Percentiles rank a stretch among this genome's conserved stretches.
Conservation (phyloP, 345 rosid genomes). For the Citrus mangshanensis region DNA sequence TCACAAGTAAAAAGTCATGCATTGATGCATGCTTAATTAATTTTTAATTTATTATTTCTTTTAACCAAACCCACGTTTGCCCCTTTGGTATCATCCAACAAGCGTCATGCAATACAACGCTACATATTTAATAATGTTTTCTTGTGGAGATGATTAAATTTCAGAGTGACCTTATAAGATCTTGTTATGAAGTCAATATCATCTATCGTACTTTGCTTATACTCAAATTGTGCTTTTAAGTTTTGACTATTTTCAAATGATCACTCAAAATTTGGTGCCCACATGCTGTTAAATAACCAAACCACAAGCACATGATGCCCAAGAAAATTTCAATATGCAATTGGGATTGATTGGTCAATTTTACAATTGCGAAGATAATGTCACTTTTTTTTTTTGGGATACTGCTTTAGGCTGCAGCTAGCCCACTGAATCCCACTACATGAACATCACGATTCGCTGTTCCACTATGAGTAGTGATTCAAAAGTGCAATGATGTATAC, state of each 20-base stretch:
- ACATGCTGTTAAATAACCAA: background rate
- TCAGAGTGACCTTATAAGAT: background rate
- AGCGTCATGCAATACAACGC: background rate
- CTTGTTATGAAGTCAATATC: background rate
- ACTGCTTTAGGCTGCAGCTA: no score
- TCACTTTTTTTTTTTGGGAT: accelerated
- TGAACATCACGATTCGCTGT: background rate
- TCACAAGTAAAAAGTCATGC: background rate
- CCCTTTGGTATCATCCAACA: background rate
- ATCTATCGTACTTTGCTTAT: background rate
- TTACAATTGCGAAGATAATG: background rate
- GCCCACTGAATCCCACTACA: background rate
- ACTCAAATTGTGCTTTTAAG: background rate
- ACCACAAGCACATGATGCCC: background rate
- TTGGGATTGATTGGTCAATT: background rate
- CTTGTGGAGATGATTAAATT: background rate
- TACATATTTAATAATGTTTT: background rate
- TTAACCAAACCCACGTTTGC: background rate
- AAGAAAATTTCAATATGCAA: background rate
- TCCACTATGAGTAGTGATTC: background rate
- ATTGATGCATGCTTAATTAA: background rate
- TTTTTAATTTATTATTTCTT: background rate
- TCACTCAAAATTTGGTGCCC: background rate
- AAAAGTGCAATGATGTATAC: background rate
- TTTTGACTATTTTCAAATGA: background rate